Conservation (phyloP, 1,284 basidiomycete species). For the Exsudoporus floridanus region DNA sequence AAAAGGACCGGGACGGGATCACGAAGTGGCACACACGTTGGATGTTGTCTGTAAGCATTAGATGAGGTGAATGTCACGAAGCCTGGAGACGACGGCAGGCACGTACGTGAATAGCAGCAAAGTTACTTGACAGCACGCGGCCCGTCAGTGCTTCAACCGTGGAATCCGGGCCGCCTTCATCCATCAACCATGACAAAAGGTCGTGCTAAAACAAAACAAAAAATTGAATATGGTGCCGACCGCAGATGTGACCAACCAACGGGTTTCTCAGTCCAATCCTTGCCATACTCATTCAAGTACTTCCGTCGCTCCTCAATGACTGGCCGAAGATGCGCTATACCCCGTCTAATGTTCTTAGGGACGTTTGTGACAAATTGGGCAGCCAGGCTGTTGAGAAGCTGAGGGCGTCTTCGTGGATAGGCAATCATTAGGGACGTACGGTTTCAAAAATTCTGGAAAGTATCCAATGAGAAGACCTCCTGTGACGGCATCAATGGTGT, state of each 20-base stretch:
- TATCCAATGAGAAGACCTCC: constrained; percentile 30
- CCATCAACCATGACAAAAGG: constrained; percentile 45
- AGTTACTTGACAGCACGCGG: constrained; percentile 37
- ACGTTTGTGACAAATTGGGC: constrained; percentile 25
- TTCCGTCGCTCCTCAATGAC: constrained; percentile 38
- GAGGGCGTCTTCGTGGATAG: background rate
- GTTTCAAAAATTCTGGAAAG: constrained; percentile 41
- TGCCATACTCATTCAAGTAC: constrained; percentile 34
- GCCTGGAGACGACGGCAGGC: background rate
- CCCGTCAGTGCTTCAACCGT: constrained; percentile 31
- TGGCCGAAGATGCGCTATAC: constrained; percentile 31
- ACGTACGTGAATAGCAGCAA: constrained; percentile 39
- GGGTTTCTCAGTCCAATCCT: constrained; percentile 40
- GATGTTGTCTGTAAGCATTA: constrained; percentile 7
- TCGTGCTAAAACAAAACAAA: constrained; percentile 37
- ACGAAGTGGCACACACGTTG: constrained; percentile 5
- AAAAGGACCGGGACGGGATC: background rate
- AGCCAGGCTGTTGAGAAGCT: background rate
- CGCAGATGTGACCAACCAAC: constrained; percentile 21
- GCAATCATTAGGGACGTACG: background rate
- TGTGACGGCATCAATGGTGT: constrained; percentile 35
- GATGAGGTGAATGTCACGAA: background rate
- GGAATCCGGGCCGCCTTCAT: constrained; percentile 36
- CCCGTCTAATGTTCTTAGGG: constrained; percentile 11
- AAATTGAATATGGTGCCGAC: background rate